phyloP scores from a whole-genome alignment of 116 monocot genomes.

The Phalaenopsis hybrid region DNA sequence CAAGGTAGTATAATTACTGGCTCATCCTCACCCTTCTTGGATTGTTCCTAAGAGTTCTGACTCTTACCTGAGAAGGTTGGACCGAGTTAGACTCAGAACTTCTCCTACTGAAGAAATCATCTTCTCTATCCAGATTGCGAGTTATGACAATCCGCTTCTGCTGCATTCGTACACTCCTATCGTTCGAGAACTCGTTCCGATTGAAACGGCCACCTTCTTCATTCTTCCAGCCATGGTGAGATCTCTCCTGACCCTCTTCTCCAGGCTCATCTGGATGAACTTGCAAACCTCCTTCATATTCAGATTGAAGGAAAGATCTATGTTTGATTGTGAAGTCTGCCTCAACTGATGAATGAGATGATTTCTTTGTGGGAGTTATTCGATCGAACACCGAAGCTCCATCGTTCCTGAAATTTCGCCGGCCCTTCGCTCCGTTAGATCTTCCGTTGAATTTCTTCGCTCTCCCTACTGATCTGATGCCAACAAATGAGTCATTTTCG shows the following conservation, averaged over 20 bases:
- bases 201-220: not conserved
- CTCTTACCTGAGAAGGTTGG: not conserved
- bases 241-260: constrained; percentile 7
- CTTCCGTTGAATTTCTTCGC: constrained; percentile 2
- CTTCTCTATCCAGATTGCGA: constrained; percentile 6
- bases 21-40: constrained; percentile 4
- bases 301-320: not conserved
- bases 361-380: not conserved
- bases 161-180: constrained; percentile 31
- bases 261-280: not conserved
- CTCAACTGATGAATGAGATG: too few relatives aligned
- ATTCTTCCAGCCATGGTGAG: not conserved
- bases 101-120: not conserved
- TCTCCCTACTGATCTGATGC: too few relatives aligned
- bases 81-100: not conserved
- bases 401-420: not conserved
- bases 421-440: not conserved
- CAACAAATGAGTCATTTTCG: too few relatives aligned
- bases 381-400: not conserved
- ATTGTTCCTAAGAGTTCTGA: constrained; percentile 4
- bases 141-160: constrained; percentile 24
- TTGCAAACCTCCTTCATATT: too few relatives aligned
- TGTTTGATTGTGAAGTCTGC: not conserved
- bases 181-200: not conserved
- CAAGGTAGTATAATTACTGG: not conserved